Conservation (phyloP, 2,329 filamentous ascomycete species). For the Phyllosticta citriasiana region DNA sequence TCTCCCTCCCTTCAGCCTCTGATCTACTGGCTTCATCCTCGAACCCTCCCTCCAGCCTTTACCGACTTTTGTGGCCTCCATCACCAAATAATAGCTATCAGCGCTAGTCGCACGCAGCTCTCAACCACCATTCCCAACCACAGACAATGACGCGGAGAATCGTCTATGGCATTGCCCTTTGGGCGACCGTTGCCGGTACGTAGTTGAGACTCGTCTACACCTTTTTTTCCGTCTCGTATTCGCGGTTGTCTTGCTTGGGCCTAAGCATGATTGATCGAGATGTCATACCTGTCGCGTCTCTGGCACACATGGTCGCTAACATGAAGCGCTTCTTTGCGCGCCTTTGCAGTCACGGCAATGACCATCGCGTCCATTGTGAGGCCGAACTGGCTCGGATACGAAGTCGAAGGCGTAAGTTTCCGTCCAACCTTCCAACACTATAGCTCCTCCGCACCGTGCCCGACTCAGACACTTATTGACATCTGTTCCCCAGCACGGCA, state of each 20-base stretch:
- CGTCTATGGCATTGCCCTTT: slow-evolving; percentile 39
- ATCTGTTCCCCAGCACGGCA: slow-evolving; percentile 18
- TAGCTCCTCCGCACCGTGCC: background rate
- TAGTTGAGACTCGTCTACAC: background rate
- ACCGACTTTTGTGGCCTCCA: background rate
- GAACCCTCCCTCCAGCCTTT: background rate
- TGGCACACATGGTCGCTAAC: background rate
- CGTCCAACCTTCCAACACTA: background rate
- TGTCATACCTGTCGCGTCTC: background rate
- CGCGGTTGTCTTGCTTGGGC: background rate
- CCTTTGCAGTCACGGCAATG: slow-evolving; percentile 53
- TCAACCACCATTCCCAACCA: background rate
- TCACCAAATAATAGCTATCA: background rate
- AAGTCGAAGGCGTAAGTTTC: slow-evolving; percentile 3
- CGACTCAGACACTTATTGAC: slow-evolving; percentile 1
- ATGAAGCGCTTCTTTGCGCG: background rate
- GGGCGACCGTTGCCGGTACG: slow-evolving; percentile 36
- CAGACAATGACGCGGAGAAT: slow-evolving; percentile 37
- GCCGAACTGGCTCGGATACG: slow-evolving; percentile 60
- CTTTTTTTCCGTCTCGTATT: background rate
- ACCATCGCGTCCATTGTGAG: slow-evolving; percentile 59
- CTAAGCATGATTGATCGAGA: slow-evolving; percentile 12
- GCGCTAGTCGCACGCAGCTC: background rate
- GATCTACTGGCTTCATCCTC: background rate
- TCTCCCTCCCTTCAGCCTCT: background rate